Percentiles rank a stretch among this genome's conserved stretches.
Conservation (phyloP, 805 yeast genomes). For the Jamesozyma spencerorum region DNA sequence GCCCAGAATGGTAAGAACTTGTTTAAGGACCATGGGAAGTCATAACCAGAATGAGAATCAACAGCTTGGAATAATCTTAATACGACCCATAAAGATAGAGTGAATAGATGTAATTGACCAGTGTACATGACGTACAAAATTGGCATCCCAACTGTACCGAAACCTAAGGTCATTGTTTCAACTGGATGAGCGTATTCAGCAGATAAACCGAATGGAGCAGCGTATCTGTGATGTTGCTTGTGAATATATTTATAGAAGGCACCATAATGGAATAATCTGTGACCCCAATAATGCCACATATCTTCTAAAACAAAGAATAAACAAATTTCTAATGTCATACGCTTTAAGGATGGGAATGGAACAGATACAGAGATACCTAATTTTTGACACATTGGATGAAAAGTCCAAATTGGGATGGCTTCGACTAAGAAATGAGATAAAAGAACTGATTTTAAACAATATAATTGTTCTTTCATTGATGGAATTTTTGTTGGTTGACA, state of each 20-base stretch:
- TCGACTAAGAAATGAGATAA: conserved; percentile 85
- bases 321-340: conserved; percentile 56
- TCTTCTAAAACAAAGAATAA: conserved; percentile 83
- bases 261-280: conserved; percentile 82
- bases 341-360: conserved; percentile 68
- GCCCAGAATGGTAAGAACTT: conserved; percentile 95
- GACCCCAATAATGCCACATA: conserved; percentile 95
- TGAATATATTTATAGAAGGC: conserved; percentile 86
- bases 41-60: conserved; percentile 96
- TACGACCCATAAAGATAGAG: conserved; percentile 83
- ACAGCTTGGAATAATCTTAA: conserved; percentile 91
- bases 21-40: conserved; percentile 93
- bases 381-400: conserved; percentile 82
- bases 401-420: conserved; percentile 93
- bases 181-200: conserved; percentile 98
- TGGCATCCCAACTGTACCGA: conserved; percentile 96
- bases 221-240: conserved; percentile 95
- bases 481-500: conserved; percentile 84
- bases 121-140: conserved; percentile 71
- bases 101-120: conserved; percentile 72
- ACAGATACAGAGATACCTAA: conserved; percentile 71
- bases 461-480: conserved; percentile 78
- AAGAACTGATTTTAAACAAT: conserved; percentile 77
- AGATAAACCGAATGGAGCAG: conserved; percentile 94
- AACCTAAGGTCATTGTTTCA: conserved; percentile 83